These are phyloP conservation scores for Passiflora organensis DNA, from an alignment of 345 rosid genomes.

Conservation along the genomic window DNA sequence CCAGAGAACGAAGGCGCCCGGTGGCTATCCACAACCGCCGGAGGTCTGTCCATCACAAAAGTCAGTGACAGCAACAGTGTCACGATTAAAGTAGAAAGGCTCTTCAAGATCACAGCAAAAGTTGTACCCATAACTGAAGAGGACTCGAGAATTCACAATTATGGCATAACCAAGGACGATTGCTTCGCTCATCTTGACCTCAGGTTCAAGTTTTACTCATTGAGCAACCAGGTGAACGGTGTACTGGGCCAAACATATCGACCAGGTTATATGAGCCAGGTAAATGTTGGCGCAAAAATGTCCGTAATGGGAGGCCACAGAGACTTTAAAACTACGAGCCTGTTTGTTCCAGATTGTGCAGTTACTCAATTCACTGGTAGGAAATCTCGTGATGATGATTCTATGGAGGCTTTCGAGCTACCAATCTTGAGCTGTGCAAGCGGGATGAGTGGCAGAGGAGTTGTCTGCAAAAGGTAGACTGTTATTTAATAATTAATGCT, in stretches of 20 bases:
- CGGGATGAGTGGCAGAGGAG: slow-evolving; percentile 15
- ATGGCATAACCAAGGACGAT: slow-evolving; percentile 41
- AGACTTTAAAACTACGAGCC: slow-evolving; percentile 40
- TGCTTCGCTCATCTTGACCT: slow-evolving; percentile 60
- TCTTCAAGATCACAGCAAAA: slow-evolving; percentile 20
- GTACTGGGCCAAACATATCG: slow-evolving; percentile 56
- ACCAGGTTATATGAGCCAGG: slow-evolving; percentile 40
- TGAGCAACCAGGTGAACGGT: slow-evolving; percentile 43
- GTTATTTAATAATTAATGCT: too few relatives aligned
- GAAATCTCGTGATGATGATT: background rate
- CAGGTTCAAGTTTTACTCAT: slow-evolving; percentile 46
- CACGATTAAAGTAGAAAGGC: slow-evolving; percentile 14
- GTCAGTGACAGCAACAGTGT: slow-evolving; percentile 7
- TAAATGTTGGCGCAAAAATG: slow-evolving; percentile 54
- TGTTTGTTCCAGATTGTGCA: slow-evolving; percentile 42
- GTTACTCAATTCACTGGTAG: slow-evolving; percentile 21
- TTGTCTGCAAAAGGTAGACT: slow-evolving; percentile 27
- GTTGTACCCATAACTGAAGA: slow-evolving; percentile 22
- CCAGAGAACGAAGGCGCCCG: slow-evolving; percentile 15
- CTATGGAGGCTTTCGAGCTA: slow-evolving; percentile 9
- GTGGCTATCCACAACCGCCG: slow-evolving; percentile 3
- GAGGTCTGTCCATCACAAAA: slow-evolving; percentile 15
- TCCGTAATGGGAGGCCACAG: slow-evolving; percentile 54
- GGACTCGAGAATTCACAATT: slow-evolving; percentile 24
- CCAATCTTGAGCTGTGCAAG: slow-evolving; percentile 15